Evolutionary conservation across 306 rosid species (phyloP).

Genomic region (Cucurbita pepo): DNA sequence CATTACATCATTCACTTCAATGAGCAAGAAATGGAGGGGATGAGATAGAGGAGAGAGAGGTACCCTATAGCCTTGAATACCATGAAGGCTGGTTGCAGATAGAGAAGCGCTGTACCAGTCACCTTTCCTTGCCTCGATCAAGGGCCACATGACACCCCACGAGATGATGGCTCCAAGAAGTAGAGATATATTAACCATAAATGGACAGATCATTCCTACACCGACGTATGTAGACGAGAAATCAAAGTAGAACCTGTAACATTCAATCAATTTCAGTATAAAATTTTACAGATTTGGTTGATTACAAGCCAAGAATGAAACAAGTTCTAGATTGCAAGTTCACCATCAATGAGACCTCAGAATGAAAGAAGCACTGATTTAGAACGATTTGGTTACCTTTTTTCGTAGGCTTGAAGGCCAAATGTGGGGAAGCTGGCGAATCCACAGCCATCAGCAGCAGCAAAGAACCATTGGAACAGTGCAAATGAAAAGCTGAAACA

Average conservation of each 20-base stretch:
- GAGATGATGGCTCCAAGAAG: conserved; percentile 54
- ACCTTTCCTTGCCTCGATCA: conserved; percentile 43
- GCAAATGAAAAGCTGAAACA: conserved; percentile 40
- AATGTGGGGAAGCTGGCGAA: conserved; percentile 51
- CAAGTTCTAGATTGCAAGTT: background rate
- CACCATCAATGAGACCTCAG: background rate
- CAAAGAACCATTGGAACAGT: conserved; percentile 56
- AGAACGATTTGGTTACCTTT: conserved; percentile 14
- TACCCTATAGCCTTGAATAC: conserved; percentile 70
- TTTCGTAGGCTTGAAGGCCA: conserved; percentile 41
- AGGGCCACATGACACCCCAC: conserved; percentile 68
- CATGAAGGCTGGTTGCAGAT: conserved; percentile 27
- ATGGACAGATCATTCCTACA: conserved; percentile 64
- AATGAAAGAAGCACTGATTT: background rate
- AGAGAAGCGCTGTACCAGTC: conserved; percentile 40
- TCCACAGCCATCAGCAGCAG: conserved; percentile 53
- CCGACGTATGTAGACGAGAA: conserved; percentile 65
- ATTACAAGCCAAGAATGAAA: background rate
- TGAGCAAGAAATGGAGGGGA: background rate
- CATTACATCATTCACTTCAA: background rate
- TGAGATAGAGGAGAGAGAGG: background rate
- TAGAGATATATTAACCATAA: conserved; percentile 41
- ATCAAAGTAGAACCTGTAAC: conserved; percentile 53
- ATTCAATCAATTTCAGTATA: background rate
- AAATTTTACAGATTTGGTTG: background rate